phyloP scores from a whole-genome alignment of 768 basidiomycete species.

The Calocera cornea region DNA sequence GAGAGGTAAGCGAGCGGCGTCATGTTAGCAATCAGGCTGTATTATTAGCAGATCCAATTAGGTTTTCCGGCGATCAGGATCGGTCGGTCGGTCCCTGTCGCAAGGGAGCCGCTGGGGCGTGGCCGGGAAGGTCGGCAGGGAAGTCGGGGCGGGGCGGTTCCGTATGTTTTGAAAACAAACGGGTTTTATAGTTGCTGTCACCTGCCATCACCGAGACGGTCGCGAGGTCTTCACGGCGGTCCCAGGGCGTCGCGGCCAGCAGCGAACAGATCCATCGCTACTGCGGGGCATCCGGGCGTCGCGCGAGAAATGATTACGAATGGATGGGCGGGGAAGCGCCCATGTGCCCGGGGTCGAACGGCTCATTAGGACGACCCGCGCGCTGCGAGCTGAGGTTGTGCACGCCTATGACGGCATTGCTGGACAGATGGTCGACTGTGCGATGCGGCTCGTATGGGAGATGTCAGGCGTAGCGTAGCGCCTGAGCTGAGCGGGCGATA shows the following conservation, averaged over 20 bases:
- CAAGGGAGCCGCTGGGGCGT: no score
- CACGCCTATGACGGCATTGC: background rate
- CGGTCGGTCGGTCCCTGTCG: no score
- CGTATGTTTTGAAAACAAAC: conserved; percentile 4
- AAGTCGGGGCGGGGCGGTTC: background rate
- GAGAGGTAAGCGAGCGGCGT: conserved; percentile 2
- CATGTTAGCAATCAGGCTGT: background rate
- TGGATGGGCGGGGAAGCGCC: background rate
- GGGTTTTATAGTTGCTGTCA: background rate
- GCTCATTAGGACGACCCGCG: no score
- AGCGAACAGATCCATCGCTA: background rate
- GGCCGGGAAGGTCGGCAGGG: background rate
- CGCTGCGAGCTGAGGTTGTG: background rate
- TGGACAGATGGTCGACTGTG: background rate
- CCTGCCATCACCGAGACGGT: background rate
- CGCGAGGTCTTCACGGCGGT: background rate
- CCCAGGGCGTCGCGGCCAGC: no score
- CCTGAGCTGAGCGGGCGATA: background rate
- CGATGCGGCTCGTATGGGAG: background rate
- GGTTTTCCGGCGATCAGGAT: background rate
- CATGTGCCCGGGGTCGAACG: background rate
- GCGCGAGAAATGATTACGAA: background rate
- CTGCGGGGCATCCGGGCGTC: background rate
- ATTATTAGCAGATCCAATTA: background rate
- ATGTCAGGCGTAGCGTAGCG: background rate